Evolutionary conservation across 2,329 filamentous ascomycete genomes (phyloP).

Genomic region (Apiospora phragmitis): DNA sequence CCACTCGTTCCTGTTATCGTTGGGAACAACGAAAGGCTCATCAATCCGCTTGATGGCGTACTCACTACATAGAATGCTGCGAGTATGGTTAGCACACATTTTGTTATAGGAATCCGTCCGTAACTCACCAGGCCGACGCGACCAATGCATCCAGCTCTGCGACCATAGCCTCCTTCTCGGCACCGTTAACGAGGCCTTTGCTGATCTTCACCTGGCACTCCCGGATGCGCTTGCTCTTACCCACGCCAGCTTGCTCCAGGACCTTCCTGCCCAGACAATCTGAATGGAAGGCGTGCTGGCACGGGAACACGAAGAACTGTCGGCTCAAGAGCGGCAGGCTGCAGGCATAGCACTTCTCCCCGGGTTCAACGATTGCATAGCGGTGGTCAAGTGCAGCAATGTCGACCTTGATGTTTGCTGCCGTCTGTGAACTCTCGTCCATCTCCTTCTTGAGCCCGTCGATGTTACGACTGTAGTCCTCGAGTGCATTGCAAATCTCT

Average conservation of each 20-base stretch:
- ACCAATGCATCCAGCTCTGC: conserved; percentile 90
- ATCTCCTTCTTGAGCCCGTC: conserved; percentile 88
- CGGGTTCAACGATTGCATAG: conserved; percentile 95
- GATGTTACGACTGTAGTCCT: conserved; percentile 91
- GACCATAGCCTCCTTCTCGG: conserved; percentile 78
- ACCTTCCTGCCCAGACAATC: conserved; percentile 89
- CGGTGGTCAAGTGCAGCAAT: conserved; percentile 83
- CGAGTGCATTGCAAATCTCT: conserved; percentile 90
- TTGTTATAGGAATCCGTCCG: not conserved
- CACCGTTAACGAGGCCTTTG: conserved; percentile 68
- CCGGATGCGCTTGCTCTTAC: conserved; percentile 75
- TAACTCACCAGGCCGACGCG: conserved; percentile 79
- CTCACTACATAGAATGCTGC: conserved; percentile 89
- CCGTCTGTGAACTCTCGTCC: conserved; percentile 89
- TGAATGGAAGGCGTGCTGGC: conserved; percentile 96
- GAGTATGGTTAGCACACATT: conserved; percentile 27
- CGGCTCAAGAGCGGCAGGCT: conserved; percentile 80
- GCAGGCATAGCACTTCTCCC: conserved; percentile 91
- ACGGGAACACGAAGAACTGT: conserved; percentile 98
- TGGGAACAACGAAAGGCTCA: conserved; percentile 79
- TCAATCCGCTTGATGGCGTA: conserved; percentile 93
- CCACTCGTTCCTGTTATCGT: conserved; percentile 82
- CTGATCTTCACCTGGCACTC: conserved; percentile 85
- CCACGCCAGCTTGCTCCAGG: conserved; percentile 75
- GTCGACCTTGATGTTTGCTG: conserved; percentile 85